A percentile compares a stretch with the other conserved stretches of the same genome.
Evolutionary conservation across 2,329 filamentous ascomycete genomes (phyloP).

Genomic region (Fusarium bactridioides): DNA sequence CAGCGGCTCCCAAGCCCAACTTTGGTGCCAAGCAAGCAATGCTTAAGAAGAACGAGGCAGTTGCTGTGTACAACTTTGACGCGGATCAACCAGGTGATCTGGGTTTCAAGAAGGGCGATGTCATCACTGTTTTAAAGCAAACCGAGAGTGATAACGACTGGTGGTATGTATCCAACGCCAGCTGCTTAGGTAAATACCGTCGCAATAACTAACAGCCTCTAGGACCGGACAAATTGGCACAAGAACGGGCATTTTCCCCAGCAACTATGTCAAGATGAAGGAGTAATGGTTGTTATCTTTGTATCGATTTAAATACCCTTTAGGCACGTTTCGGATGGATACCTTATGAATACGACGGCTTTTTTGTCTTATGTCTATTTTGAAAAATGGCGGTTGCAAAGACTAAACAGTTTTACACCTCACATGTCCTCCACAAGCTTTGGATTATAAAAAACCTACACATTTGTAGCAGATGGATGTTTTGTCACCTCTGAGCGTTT

Average conservation of each 20-base stretch:
- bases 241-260: slow-evolving; percentile 91
- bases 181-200: no score
- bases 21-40: slow-evolving; percentile 68
- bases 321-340: slow-evolving; percentile 24
- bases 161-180: slow-evolving; percentile 69
- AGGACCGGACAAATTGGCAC: slow-evolving; percentile 90
- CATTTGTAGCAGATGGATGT: not conserved
- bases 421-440: not conserved
- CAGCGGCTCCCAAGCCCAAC: slow-evolving; percentile 88
- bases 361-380: slow-evolving; percentile 8
- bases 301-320: slow-evolving; percentile 35
- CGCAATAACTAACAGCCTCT: slow-evolving; percentile 1
- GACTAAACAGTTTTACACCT: not conserved
- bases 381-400: not conserved
- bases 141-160: slow-evolving; percentile 95
- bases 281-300: slow-evolving; percentile 47
- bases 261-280: slow-evolving; percentile 76
- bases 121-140: slow-evolving; percentile 94
- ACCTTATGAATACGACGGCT: slow-evolving; percentile 1
- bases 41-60: slow-evolving; percentile 78
- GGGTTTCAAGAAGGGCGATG: slow-evolving; percentile 95
- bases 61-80: slow-evolving; percentile 94
- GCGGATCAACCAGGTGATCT: slow-evolving; percentile 91
- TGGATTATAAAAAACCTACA: not conserved
- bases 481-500: not conserved